Base-by-base conservation (phyloP, 2,329 filamentous ascomycete species). In the Xylariaceae sp. region DNA sequence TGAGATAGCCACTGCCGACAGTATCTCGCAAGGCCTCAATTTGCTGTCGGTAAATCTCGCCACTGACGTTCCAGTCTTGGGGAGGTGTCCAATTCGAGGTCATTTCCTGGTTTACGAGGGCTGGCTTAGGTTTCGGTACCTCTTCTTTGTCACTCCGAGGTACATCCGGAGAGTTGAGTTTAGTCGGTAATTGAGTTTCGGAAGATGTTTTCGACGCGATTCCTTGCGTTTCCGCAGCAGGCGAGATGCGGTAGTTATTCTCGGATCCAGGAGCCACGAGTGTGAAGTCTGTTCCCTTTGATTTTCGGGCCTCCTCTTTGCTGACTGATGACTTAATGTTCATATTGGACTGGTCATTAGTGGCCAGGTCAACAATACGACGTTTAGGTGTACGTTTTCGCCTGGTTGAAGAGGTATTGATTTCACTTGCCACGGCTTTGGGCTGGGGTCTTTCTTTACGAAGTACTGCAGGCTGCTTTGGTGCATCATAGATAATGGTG, bases 1-100 rank as follows among this genome's bases (percentile, higher is more conserved):
- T 90, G 30, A 98, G 76, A 76, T 95, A 98, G 29, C 83, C 86
- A 54, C 83, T 88, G 24, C 90, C 90, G 50, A 95, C 83, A 56
- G 91, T 88, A 56, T 85, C 85, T 47, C 89, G 84, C 40, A 96
- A 68, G 3, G 86, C 82, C 63, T 95, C 89, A 41, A 97, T 85
- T 64, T 93, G 93, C 61, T 87, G 87, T 43, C 86, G 81, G 64
- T 95, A 97, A 7, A 87, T 71, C 56, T 93, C 87, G 40, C 85
- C 85, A 44, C 79, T 78, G 33, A 79, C 68, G 45, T 81, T 80
- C 77, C 83, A 87, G 44, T 85, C 75, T 34, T 72, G 67, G 4
- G 67, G 50, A 11, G 70, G 67, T 19, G 61, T 62, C 68, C 69
- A 72, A 18, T n/a, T n/a, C 13, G 30, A 32, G 22, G 11, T 6